Conservation (phyloP, 345 rosid genomes). For the Lumnitzera racemosa region DNA sequence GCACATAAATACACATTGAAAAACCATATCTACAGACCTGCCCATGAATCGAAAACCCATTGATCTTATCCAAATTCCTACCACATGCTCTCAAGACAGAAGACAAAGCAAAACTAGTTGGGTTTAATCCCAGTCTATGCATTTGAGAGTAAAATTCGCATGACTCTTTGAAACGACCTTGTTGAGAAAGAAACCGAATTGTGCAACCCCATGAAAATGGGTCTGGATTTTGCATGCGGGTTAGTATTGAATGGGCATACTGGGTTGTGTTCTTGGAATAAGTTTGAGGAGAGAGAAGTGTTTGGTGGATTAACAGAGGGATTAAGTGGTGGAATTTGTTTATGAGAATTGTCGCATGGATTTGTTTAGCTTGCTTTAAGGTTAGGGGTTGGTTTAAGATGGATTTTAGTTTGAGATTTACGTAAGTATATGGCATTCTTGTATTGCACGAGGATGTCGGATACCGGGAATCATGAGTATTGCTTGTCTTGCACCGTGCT, state of each 20-base stretch:
- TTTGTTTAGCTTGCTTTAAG: constrained; percentile 34
- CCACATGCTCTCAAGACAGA: constrained; percentile 58
- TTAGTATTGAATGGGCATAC: constrained; percentile 38
- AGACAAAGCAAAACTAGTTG: constrained; percentile 49
- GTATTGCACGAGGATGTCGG: no score
- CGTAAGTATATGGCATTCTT: background rate
- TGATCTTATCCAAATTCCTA: constrained; percentile 23
- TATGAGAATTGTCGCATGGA: constrained; percentile 41
- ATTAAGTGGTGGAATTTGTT: constrained; percentile 28
- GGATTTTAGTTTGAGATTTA: constrained; percentile 6
- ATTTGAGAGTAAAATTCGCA: constrained; percentile 36
- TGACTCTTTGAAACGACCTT: constrained; percentile 46
- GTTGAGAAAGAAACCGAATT: constrained; percentile 47
- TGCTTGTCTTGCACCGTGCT: no score
- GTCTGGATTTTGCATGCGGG: constrained; percentile 17
- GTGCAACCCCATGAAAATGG: constrained; percentile 60
- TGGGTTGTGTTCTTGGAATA: constrained; percentile 30
- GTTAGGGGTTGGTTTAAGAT: constrained; percentile 21
- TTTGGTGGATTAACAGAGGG: constrained; percentile 36
- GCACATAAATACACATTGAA: constrained; percentile 56
- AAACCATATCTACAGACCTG: constrained; percentile 45
- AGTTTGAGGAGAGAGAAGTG: constrained; percentile 24
- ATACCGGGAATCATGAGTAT: no score
- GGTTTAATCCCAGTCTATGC: constrained; percentile 37
- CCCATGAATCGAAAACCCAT: constrained; percentile 45